Base-by-base conservation (phyloP, 108 stramenopile genomes). In the Cyclostephanos invisitatus region DNA sequence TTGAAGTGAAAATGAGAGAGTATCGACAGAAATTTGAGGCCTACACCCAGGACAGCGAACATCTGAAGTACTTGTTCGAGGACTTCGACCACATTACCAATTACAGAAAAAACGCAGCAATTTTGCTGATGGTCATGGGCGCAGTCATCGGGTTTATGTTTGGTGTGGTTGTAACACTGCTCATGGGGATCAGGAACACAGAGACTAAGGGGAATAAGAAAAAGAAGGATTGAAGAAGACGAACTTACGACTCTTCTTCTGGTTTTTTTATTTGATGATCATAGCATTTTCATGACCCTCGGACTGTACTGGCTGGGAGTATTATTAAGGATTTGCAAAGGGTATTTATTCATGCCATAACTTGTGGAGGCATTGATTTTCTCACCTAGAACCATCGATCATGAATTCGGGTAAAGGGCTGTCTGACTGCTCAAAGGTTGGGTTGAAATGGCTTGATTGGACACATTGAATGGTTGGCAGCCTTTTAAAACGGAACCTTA, bases 41-140 rank as follows among this genome's bases (percentile, higher is more conserved):
- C 27, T 47, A 73, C 35, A 44, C 76, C 10, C 37, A 73, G 48
- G 56, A 60, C 12, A 73, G 78, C 50, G 60, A 79, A 24, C 65
- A 78, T 12, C 12, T 83, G 53, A 78, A 74, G 37, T 75, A 32
- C 42, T 44, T 87, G 38, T 67, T 77, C 18, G 69, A 82, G 2
- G 86, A 87, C 56, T 80, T 87, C 54, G 83, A 87, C 10, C 83
- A 87, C 48, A 84, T 87, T 61, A 27, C 80, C 15, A 48, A 61
- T 10, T 56, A 68, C 28, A 59, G 86, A 42, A 87, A 87, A 70
- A 87, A 87, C 64, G 86, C 86, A 0, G 86, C 83, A 0, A 73
- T 32, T 9, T 60, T 80, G 38, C 61, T 87, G 40, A 3, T 87
- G 62, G 65, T 64, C 38, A 59, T 84, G 40, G 86, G 86, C 32